Conservation (phyloP, 2,329 filamentous ascomycete genomes). For the Periglandula ipomoeae region DNA sequence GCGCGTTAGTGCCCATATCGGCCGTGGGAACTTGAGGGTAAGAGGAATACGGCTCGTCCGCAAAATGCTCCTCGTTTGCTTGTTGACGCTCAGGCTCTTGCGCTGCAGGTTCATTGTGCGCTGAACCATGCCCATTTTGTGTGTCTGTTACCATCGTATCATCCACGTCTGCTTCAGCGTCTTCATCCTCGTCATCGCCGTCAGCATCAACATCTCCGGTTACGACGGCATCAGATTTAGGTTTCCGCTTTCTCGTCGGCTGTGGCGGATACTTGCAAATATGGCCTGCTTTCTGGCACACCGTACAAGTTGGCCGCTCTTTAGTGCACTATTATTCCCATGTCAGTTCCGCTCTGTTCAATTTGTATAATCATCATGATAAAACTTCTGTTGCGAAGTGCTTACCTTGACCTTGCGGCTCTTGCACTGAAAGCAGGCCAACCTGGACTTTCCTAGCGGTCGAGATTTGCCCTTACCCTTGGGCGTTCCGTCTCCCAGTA, state of each 20-base stretch:
- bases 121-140: conserved; percentile 8
- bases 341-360: conserved; percentile 12
- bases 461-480: conserved; percentile 13
- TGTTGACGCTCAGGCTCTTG: conserved; percentile 1
- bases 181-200: conserved; percentile 10
- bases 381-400: not conserved
- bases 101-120: not conserved
- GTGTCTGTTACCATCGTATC: conserved; percentile 3
- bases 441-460: conserved; percentile 19
- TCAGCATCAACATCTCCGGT: conserved; percentile 1
- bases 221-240: conserved; percentile 13
- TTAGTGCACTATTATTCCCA: conserved; percentile 27
- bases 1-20: conserved; percentile 8
- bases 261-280: conserved; percentile 31
- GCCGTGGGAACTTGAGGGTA: conserved; percentile 21
- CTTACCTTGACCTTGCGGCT: conserved; percentile 29
- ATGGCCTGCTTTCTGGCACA: conserved; percentile 23
- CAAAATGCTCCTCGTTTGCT: conserved; percentile 8
- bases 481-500: conserved; percentile 11
- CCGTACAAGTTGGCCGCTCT: conserved; percentile 29
- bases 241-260: conserved; percentile 17
- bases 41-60: conserved; percentile 12
- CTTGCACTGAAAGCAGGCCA: conserved; percentile 27
- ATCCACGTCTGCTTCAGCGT: conserved; percentile 11
- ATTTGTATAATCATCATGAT: not conserved